Evolutionary conservation across 78 protist species (phyloP).

Genomic region (Dictyostelium discoideum): DNA sequence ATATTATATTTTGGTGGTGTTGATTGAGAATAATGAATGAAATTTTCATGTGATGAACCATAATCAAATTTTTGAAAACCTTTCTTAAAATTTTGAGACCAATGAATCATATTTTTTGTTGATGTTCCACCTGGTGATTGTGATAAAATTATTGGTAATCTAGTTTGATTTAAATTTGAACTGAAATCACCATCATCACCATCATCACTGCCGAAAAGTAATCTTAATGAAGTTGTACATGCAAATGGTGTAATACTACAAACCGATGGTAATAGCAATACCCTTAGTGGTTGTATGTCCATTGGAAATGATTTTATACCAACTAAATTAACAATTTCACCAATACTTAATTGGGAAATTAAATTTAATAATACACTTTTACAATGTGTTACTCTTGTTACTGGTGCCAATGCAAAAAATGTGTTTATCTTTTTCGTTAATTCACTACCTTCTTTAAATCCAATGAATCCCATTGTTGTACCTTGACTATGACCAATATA

Average conservation of each 20-base stretch:
- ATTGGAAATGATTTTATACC: not conserved
- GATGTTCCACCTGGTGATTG: slow-evolving; percentile 42
- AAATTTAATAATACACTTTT: not conserved
- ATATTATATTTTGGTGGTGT: slow-evolving; percentile 17
- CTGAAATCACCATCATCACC: not conserved
- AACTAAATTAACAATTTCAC: not conserved
- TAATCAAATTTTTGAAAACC: slow-evolving; percentile 26
- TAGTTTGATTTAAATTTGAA: not conserved
- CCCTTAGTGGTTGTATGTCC: not conserved
- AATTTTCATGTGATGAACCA: not conserved
- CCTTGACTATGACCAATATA: slow-evolving; percentile 77
- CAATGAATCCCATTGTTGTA: slow-evolving; percentile 19
- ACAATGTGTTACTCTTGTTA: not conserved
- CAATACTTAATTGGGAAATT: not conserved
- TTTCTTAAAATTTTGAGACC: slow-evolving; percentile 16
- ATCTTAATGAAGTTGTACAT: not conserved
- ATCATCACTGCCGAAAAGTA: not conserved
- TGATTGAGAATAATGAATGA: not conserved
- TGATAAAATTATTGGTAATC: not conserved
- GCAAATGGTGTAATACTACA: not conserved
- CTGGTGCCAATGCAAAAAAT: slow-evolving; percentile 39
- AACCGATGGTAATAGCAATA: not conserved
- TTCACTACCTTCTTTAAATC: not conserved
- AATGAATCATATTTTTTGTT: slow-evolving; percentile 42
- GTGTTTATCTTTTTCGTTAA: not conserved